These are phyloP conservation scores for Colletotrichum noveboracense DNA, from an alignment of 2,329 filamentous ascomycete species.

Conservation along the genomic window DNA sequence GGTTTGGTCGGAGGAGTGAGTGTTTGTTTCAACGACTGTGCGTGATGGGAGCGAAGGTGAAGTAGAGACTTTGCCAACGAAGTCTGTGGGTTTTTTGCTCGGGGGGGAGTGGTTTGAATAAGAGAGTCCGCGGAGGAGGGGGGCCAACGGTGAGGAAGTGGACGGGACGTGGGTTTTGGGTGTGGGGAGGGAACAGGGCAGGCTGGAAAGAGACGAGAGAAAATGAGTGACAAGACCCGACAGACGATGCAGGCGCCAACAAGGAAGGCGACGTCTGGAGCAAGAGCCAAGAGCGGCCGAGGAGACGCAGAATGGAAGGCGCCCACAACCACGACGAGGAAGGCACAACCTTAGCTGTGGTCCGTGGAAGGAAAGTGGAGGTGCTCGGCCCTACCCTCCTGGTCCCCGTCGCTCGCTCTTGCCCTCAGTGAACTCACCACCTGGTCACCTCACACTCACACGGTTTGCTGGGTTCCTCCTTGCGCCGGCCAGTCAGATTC, in stretches of 20 bases:
- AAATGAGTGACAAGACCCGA: conserved; percentile 1
- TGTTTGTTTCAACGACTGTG: conserved; percentile 20
- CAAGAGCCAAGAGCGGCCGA: background rate
- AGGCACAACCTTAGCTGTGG: conserved; percentile 1
- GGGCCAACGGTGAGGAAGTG: background rate
- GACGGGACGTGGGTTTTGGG: conserved; percentile 9
- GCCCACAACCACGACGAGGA: background rate
- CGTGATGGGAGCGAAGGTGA: conserved; percentile 2
- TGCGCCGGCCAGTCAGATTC: background rate
- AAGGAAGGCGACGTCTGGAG: background rate
- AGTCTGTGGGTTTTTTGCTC: conserved; percentile 39
- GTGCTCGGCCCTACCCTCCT: conserved; percentile 12
- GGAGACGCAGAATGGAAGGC: background rate
- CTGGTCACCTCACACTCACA: background rate
- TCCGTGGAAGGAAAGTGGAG: background rate
- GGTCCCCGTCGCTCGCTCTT: background rate
- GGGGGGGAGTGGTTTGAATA: conserved; percentile 16
- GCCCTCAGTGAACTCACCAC: background rate
- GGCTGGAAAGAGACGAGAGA: background rate
- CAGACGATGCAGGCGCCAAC: conserved; percentile 6
- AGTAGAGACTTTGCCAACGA: conserved; percentile 62
- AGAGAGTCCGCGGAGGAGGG: conserved; percentile 1
- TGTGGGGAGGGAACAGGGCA: conserved; percentile 6
- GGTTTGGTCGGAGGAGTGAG: conserved; percentile 30
- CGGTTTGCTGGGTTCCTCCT: background rate